phyloP scores from a whole-genome alignment of 257 asterid genomes.

The Primulina tabacum region DNA sequence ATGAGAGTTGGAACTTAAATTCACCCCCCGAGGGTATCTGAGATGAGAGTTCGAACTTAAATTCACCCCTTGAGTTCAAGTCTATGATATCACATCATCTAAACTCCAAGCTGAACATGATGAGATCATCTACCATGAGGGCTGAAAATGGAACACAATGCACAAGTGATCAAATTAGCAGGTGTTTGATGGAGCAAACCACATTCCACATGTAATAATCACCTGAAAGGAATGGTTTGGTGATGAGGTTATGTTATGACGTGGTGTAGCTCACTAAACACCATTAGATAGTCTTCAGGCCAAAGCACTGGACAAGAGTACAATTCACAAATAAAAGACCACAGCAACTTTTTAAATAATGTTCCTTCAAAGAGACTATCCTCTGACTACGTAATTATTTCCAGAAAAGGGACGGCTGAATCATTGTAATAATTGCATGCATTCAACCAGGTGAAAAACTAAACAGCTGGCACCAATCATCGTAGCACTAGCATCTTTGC shows the following conservation, averaged over 20 bases:
- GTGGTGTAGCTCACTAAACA: no score
- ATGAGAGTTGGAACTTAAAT: neutral
- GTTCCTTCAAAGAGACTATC: neutral
- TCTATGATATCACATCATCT: neutral
- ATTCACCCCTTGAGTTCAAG: neutral
- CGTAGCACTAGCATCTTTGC: neutral
- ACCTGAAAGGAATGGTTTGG: no score
- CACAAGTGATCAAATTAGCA: neutral
- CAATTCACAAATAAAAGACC: neutral
- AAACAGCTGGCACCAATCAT: neutral
- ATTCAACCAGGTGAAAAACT: neutral
- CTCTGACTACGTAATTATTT: neutral
- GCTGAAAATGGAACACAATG: neutral
- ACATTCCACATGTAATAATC: no score
- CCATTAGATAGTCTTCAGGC: no score
- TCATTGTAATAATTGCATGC: neutral
- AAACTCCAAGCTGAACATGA: neutral
- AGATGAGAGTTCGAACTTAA: neutral
- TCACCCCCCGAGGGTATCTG: neutral
- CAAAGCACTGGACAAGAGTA: neutral
- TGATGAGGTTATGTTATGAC: no score
- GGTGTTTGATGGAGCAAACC: neutral
- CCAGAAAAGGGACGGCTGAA: neutral
- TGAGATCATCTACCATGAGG: neutral
- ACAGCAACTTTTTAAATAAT: no score